Base-by-base conservation (phyloP, 257 asterid genomes). In the Salvia splendens region DNA sequence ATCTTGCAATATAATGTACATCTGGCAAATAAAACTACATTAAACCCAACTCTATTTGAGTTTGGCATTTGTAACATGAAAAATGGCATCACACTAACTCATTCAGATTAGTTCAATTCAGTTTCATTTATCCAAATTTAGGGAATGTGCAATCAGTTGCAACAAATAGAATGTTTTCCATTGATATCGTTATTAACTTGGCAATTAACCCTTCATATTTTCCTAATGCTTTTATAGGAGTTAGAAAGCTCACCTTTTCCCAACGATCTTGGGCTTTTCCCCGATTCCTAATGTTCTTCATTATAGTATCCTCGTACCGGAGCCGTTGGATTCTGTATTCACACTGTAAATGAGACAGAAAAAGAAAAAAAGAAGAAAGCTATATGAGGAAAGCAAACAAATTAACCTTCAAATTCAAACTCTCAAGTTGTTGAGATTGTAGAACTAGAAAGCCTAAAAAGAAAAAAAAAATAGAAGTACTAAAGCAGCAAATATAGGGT, bases 311-410 rank as follows among this genome's bases (percentile, higher is more conserved):
- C 78, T 93, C 99, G 16, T 82, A 70, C 47, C 95, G 96, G 38
- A 93, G 84, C 75, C 81, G 88, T 78, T 76, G 88, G 79, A 86
- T 79, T 73, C 97, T 90, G 80, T 82, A 83, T 77, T 93, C 99
- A 77, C 89, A 90, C 99, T 93, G 73, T 64, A 65, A 71, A 66
- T 52, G 65, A 40, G 63, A 61, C 74, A 59, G 64, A 73, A 16
- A 42, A 66, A 43, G 45, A 68, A 24, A 24, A 24, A 24, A 24
- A 24, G 30, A 24, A 24, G 30, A 24, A 24, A 24, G 30, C 30
- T 24, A 24, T 24, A 24, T 61, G 61, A 67, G 47, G 68, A 36
- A 58, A 57, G 62, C 48, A 38, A 49, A 75, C 49, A 57, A 38
- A 14, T 45, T 12, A 46, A 59, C 64, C 38, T 67, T 43, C 64